phyloP scores from a whole-genome alignment of 169 alveolate species.

The Eimeria mitis region DNA sequence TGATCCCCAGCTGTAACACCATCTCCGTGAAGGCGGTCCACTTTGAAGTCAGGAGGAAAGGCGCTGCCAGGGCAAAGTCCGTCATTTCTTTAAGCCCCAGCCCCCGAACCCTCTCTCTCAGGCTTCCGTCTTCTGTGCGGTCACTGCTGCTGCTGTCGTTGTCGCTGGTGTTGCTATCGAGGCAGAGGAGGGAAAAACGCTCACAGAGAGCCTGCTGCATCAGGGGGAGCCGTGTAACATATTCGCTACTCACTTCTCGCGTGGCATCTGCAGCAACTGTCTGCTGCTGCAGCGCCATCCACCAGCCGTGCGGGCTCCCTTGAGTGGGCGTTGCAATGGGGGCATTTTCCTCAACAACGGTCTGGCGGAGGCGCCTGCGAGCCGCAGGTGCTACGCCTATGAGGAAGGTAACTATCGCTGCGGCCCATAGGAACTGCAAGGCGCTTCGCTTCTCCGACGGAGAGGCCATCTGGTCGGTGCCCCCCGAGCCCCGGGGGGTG shows the following conservation, averaged over 20 bases:
- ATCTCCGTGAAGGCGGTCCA: conserved; percentile 56
- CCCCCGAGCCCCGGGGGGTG: conserved; percentile 30
- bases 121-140: conserved; percentile 16
- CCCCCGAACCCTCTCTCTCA: neutral
- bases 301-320: conserved; percentile 12
- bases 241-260: conserved; percentile 35
- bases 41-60: neutral
- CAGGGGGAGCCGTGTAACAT: conserved; percentile 11
- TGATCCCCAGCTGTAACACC: conserved; percentile 28
- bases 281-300: conserved; percentile 27
- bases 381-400: conserved; percentile 30
- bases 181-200: conserved; percentile 37
- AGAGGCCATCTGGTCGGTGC: conserved; percentile 45
- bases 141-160: neutral
- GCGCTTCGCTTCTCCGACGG: conserved; percentile 11
- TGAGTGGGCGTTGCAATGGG: conserved; percentile 19
- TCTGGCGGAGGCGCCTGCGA: conserved; percentile 57
- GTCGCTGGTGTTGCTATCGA: neutral
- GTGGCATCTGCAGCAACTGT: conserved; percentile 47
- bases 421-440: conserved; percentile 25
- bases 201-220: conserved; percentile 17
- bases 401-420: conserved; percentile 21
- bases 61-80: conserved; percentile 57
- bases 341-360: neutral
- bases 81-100: conserved; percentile 33